A percentile compares a stretch with the other conserved stretches of the same genome.
Evolutionary conservation across 176 grass and related monocot genomes (phyloP).

Genomic region (Leersia perrieri): DNA sequence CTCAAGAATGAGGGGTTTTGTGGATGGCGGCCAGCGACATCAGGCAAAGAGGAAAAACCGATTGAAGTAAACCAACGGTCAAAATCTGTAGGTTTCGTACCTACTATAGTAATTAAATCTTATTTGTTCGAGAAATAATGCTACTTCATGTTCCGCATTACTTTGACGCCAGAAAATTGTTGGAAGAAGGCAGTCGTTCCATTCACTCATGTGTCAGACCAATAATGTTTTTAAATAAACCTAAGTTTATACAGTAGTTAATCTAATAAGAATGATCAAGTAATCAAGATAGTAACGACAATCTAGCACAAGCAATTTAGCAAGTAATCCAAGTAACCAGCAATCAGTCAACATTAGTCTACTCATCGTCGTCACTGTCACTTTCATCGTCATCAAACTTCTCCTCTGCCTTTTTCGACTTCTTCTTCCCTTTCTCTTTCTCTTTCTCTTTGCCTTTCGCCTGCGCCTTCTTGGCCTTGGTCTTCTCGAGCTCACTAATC

Average conservation of each 20-base stretch:
- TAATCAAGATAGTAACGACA: too few species aligned
- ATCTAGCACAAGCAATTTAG: neutral
- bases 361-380: neutral
- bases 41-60: neutral
- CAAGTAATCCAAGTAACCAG: neutral
- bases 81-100: too few species aligned
- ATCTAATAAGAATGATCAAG: too few species aligned
- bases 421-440: too few species aligned
- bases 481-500: neutral
- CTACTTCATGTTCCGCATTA: neutral
- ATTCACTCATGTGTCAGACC: too few species aligned
- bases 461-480: conserved; percentile 24
- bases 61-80: too few species aligned
- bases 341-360: neutral
- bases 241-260: neutral
- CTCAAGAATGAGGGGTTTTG: too few species aligned
- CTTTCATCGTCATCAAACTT: neutral
- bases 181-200: too few species aligned
- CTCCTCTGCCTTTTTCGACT: neutral
- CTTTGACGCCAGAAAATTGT: neutral
- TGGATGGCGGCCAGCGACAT: neutral
- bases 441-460: neutral
- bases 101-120: neutral
- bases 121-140: neutral
- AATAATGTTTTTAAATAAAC: neutral